Evolutionary conservation across 768 basidiomycete genomes (phyloP).

Genomic region (Infundibulicybe gibba): DNA sequence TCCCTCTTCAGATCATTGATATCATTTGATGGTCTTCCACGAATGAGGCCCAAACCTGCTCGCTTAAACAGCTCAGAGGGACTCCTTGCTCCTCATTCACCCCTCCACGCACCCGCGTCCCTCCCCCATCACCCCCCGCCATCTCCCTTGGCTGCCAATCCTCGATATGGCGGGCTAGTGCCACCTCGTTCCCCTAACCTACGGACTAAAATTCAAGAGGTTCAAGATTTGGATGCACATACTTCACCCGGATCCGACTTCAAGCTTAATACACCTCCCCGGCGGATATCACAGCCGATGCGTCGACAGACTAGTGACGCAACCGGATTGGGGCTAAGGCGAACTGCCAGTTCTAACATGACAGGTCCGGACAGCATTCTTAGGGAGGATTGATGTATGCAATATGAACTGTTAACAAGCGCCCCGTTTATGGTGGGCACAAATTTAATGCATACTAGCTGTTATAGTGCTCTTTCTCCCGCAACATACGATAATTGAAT

Average conservation of each 20-base stretch:
- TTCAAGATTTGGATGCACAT: slow-evolving; percentile 30
- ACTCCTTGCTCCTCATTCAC: slow-evolving; percentile 64
- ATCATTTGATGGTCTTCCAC: slow-evolving; percentile 36
- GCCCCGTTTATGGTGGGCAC: too few species aligned
- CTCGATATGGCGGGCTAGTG: slow-evolving; percentile 12
- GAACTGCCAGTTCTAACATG: slow-evolving; percentile 13
- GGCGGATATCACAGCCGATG: slow-evolving; percentile 19
- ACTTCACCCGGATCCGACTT: slow-evolving; percentile 25
- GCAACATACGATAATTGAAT: too few species aligned
- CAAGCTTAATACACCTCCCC: slow-evolving; percentile 39
- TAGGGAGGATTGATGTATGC: not conserved
- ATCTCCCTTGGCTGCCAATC: slow-evolving; percentile 21
- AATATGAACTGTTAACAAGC: too few species aligned
- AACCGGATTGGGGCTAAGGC: slow-evolving; percentile 24
- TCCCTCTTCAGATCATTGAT: slow-evolving; percentile 71
- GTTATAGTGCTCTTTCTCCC: too few species aligned
- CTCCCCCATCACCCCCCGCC: slow-evolving; percentile 22
- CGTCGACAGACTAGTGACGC: slow-evolving; percentile 20
- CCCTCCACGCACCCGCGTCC: slow-evolving; percentile 37
- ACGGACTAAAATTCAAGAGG: slow-evolving; percentile 18
- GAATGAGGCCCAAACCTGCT: slow-evolving; percentile 38
- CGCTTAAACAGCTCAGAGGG: slow-evolving; percentile 59
- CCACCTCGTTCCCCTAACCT: slow-evolving; percentile 36
- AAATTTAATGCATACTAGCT: too few species aligned
- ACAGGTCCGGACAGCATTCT: slow-evolving; percentile 8